A percentile compares a stretch with the other conserved stretches of the same genome.
Conservation (phyloP, 2,329 filamentous ascomycete species). For the Alternaria infectoria region DNA sequence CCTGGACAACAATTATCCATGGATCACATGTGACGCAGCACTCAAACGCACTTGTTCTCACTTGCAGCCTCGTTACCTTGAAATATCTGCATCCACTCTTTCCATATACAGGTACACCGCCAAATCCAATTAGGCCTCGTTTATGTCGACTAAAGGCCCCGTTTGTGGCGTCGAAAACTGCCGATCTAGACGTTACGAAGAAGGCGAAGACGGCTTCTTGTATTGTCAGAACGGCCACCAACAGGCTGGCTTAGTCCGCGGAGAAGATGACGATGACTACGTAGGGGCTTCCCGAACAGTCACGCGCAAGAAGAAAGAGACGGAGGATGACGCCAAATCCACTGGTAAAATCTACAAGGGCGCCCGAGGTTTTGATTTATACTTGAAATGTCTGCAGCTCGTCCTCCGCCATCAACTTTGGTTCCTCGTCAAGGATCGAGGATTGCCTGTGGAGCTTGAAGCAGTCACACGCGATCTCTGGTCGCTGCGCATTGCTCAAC, state of each 20-base stretch:
- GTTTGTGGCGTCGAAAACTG: slow-evolving; percentile 68
- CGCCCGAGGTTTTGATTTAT: slow-evolving; percentile 74
- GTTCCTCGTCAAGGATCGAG: slow-evolving; percentile 72
- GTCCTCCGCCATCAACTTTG: slow-evolving; percentile 81
- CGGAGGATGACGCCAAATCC: slow-evolving; percentile 53
- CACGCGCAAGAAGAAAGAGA: slow-evolving; percentile 61
- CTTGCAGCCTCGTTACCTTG: not conserved
- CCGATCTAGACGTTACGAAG: slow-evolving; percentile 69
- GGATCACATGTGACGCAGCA: not conserved
- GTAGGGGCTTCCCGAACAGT: slow-evolving; percentile 66
- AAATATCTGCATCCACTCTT: not conserved
- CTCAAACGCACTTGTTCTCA: not conserved
- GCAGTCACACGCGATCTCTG: slow-evolving; percentile 83
- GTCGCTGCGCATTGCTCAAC: slow-evolving; percentile 71
- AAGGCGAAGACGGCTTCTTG: slow-evolving; percentile 75
- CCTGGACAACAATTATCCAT: not conserved
- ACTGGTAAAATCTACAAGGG: slow-evolving; percentile 64
- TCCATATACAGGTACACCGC: not conserved
- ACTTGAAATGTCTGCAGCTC: slow-evolving; percentile 82
- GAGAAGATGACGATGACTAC: slow-evolving; percentile 68
- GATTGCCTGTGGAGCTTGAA: slow-evolving; percentile 76
- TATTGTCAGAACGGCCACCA: slow-evolving; percentile 84
- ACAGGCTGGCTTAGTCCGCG: slow-evolving; percentile 45
- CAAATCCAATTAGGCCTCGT: not conserved
- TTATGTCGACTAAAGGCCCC: slow-evolving; percentile 32